phyloP scores from a whole-genome alignment of 352 stramenopile species.

The Pythium brachiatum region DNA sequence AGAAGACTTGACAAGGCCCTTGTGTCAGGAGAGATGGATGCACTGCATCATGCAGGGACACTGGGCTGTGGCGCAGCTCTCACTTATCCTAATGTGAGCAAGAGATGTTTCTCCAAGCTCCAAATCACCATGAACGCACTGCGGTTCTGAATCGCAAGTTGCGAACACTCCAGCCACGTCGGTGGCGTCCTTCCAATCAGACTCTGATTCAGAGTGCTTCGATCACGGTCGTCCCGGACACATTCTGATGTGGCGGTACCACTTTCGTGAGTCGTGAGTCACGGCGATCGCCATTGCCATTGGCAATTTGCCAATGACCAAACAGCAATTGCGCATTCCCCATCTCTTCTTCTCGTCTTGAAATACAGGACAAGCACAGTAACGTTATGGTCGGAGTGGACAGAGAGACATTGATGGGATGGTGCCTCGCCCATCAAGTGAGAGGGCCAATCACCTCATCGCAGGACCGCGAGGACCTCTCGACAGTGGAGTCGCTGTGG shows the following conservation, averaged over 20 bases:
- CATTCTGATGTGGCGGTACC: background rate
- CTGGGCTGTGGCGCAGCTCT: too few relatives aligned
- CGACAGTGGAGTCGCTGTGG: background rate
- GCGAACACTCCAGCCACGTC: too few relatives aligned
- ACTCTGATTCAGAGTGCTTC: too few relatives aligned
- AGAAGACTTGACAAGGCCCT: too few relatives aligned
- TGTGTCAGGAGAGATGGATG: background rate
- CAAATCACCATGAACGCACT: background rate
- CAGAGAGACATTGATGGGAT: too few relatives aligned
- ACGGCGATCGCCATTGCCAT: background rate
- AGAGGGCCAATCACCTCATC: background rate
- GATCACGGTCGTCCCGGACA: background rate
- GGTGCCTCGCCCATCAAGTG: background rate
- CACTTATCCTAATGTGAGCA: too few relatives aligned
- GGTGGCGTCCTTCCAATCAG: background rate
- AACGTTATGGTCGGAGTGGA: too few relatives aligned
- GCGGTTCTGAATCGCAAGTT: background rate
- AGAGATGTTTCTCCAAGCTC: background rate
- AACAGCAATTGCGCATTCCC: too few relatives aligned
- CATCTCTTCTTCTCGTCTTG: too few relatives aligned
- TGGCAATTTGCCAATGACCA: background rate
- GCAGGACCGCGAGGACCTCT: background rate
- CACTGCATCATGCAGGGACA: too few relatives aligned
- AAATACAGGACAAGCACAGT: too few relatives aligned
- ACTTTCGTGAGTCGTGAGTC: background rate